Percentiles rank a stretch among this genome's conserved stretches.
These are phyloP conservation scores for Chenopodium berlandieri DNA, from an alignment of 148 eudicot genomes.

Conservation along the genomic window DNA sequence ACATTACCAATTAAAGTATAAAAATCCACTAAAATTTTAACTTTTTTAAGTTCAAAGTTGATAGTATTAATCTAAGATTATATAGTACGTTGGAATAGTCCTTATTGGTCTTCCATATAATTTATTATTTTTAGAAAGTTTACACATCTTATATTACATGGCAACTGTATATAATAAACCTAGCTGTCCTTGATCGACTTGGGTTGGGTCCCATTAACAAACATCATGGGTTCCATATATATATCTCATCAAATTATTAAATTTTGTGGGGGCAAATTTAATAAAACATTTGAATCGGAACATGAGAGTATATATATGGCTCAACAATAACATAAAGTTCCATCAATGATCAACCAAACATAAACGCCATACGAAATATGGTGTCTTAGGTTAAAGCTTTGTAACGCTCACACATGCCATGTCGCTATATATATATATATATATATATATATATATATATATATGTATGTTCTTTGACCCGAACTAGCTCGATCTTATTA, in stretches of 20 bases:
- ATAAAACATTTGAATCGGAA: not conserved
- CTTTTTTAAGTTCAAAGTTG: not conserved
- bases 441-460: too few relatives aligned
- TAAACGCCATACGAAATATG: conserved; percentile 5
- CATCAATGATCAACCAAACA: conserved; percentile 15
- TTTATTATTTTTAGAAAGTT: not conserved
- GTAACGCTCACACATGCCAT: not conserved
- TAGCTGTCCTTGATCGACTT: conserved; percentile 5
- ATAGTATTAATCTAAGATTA: not conserved
- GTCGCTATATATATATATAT: too few relatives aligned
- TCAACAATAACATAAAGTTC: not conserved
- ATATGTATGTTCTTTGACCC: too few relatives aligned
- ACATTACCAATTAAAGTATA: not conserved
- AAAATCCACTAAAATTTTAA: not conserved
- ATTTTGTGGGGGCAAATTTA: not conserved
- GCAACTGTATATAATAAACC: not conserved
- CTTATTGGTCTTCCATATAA: not conserved
- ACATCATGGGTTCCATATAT: not conserved
- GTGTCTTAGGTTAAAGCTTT: not conserved
- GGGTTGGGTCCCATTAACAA: not conserved
- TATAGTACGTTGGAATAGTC: not conserved
- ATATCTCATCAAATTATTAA: conserved; percentile 1
- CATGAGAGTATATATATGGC: not conserved
- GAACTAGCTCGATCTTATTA: too few relatives aligned
- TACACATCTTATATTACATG: not conserved